Base-by-base conservation (phyloP, 208 protist species). In the Acanthamoeba castellanii region DNA sequence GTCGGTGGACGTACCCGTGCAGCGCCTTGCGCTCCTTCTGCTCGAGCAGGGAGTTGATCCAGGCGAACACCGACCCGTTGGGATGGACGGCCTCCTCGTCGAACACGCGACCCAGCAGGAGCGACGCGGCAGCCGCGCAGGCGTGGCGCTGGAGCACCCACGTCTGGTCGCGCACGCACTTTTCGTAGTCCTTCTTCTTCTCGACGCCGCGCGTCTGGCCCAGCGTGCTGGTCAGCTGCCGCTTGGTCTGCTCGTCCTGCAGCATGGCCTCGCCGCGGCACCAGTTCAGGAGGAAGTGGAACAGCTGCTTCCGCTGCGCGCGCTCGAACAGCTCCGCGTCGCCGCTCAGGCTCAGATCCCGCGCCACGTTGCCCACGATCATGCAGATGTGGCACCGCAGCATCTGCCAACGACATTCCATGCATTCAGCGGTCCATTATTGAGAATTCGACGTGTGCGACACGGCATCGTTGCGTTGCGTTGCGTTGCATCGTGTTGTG, bases 261-360 rank as follows among this genome's bases (percentile, higher is more conserved):
- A 92, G 87, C 87, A 92, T 92, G 30, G 87, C 87, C 47, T 92
- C 87, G 8, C 87, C 87, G 11, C 87, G 30, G 30, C 87, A 92
- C 87, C 87, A 92, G 34, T 92, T 92, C 14, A 92, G 64, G n/a
- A 92, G 87, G 34, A 92, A 92, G 42, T 92, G 32, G 64, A 92
- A 92, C 13, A 92, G 87, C 42, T 42, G 42, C 87, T 74, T 92
- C 3, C 87, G 87, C 87, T 92, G 87, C 59, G n/a, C 47, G 14
- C 13, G 8, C 47, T 92, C 87, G 27, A 92, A 92, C 34, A 74
- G 50, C 59, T 92, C 87, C 20, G 16, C 55, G 18, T 66, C 55
- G 14, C 37, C 25, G 16, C 30, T 9, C 8, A 74, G 30, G 34
- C 27, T n/a, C 30, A 92, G 87, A 3, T 92, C 87, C 34, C 61